phyloP scores from a whole-genome alignment of 2,329 filamentous ascomycete genomes.

The Metarhizium album region DNA sequence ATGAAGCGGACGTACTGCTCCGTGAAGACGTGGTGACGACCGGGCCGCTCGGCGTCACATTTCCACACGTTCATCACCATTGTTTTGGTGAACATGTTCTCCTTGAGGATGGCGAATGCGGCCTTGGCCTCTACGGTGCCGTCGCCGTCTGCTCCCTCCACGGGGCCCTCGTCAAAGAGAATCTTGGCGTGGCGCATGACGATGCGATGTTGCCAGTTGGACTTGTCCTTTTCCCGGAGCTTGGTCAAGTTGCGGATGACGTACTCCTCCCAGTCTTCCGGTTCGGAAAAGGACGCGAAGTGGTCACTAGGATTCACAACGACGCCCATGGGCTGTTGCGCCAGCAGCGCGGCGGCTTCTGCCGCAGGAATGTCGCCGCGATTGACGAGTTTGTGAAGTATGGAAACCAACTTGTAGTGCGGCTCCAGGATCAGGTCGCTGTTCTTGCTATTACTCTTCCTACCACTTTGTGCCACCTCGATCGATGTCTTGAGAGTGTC shows the following conservation, averaged over 20 bases:
- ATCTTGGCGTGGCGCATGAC: slow-evolving; percentile 60
- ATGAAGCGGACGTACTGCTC: slow-evolving; percentile 79
- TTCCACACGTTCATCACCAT: slow-evolving; percentile 95
- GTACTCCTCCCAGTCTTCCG: slow-evolving; percentile 50
- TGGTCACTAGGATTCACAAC: slow-evolving; percentile 21
- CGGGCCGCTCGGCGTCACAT: slow-evolving; percentile 72
- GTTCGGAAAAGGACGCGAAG: slow-evolving; percentile 24
- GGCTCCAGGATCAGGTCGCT: slow-evolving; percentile 79
- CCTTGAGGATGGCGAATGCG: slow-evolving; percentile 64
- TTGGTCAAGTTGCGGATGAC: slow-evolving; percentile 40
- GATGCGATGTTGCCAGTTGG: slow-evolving; percentile 92
- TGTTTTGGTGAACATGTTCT: slow-evolving; percentile 77
- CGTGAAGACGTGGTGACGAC: slow-evolving; percentile 86
- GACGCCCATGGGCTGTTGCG: slow-evolving; percentile 43
- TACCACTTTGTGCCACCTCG: slow-evolving; percentile 37
- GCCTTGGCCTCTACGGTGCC: slow-evolving; percentile 59
- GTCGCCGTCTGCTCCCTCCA: slow-evolving; percentile 29
- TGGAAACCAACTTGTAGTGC: slow-evolving; percentile 80
- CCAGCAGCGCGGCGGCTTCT: slow-evolving; percentile 40
- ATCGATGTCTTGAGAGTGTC: slow-evolving; percentile 40
- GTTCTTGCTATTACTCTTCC: slow-evolving; percentile 45
- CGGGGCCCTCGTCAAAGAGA: slow-evolving; percentile 35
- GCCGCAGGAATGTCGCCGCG: slow-evolving; percentile 35
- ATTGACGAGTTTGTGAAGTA: slow-evolving; percentile 70
- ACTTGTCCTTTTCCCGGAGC: slow-evolving; percentile 66